phyloP scores from a whole-genome alignment of 1,284 basidiomycete species.

The Coniophora puteana region DNA sequence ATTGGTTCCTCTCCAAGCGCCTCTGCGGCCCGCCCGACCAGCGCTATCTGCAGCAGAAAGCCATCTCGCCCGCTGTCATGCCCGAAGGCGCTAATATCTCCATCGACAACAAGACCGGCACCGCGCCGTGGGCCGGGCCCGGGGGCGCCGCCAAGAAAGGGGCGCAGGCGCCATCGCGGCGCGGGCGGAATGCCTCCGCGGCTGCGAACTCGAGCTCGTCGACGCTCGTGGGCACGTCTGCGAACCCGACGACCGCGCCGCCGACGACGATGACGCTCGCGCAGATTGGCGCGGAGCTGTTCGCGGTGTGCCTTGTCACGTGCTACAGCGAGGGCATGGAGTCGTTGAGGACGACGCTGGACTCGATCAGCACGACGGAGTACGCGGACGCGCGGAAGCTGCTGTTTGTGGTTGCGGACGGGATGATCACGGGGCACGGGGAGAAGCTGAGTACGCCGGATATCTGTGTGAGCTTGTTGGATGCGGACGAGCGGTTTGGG shows the following conservation, averaged over 20 bases:
- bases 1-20: slow-evolving; percentile 87
- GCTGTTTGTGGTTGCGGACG: slow-evolving; percentile 94
- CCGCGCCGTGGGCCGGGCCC: slow-evolving; percentile 87
- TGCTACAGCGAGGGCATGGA: slow-evolving; percentile 98
- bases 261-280: slow-evolving; percentile 67
- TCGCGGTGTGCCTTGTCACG: slow-evolving; percentile 93
- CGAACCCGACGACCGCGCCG: too few relatives aligned
- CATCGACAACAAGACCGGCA: slow-evolving; percentile 83
- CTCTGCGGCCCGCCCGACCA: slow-evolving; percentile 73
- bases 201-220: slow-evolving; percentile 48
- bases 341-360: slow-evolving; percentile 87
- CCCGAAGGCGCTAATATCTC: slow-evolving; percentile 93
- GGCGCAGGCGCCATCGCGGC: slow-evolving; percentile 28
- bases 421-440: slow-evolving; percentile 97
- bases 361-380: slow-evolving; percentile 86
- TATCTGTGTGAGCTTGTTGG: slow-evolving; percentile 89
- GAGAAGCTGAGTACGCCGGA: slow-evolving; percentile 96
- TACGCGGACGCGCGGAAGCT: slow-evolving; percentile 94
- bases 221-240: slow-evolving; percentile 51
- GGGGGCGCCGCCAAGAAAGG: slow-evolving; percentile 49
- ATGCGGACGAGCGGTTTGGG: slow-evolving; percentile 93
- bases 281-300: slow-evolving; percentile 91
- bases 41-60: slow-evolving; percentile 67
- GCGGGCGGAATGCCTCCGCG: slow-evolving; percentile 41
- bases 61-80: slow-evolving; percentile 91